Percentiles rank a stretch among this genome's conserved stretches.
Conservation (phyloP, 2,329 filamentous ascomycete species). For the Cyanodermella asteris region DNA sequence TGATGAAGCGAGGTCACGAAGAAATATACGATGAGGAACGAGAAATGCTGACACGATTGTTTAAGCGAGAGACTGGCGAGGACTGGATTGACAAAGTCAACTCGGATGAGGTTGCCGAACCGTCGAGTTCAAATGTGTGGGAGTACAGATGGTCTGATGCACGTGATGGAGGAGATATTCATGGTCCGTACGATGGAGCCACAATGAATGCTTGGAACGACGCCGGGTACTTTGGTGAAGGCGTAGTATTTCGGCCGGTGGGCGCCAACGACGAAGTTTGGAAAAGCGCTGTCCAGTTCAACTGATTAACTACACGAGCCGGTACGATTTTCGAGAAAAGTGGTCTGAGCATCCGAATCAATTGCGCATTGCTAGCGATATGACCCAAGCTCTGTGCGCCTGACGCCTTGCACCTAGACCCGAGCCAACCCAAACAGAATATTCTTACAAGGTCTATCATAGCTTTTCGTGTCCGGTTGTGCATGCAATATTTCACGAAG, state of each 20-base stretch:
- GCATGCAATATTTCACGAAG: conserved; percentile 33
- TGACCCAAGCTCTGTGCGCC: too few relatives aligned
- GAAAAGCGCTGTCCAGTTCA: conserved; percentile 29
- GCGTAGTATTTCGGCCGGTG: conserved; percentile 51
- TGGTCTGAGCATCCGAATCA: too few relatives aligned
- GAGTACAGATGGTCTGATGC: conserved; percentile 87
- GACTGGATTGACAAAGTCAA: conserved; percentile 41
- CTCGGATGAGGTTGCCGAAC: conserved; percentile 9
- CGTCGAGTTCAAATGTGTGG: conserved; percentile 36
- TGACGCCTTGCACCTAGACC: too few relatives aligned
- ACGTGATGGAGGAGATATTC: conserved; percentile 51
- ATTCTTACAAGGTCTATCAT: too few relatives aligned
- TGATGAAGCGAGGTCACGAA: conserved; percentile 60
- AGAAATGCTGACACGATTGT: conserved; percentile 65
- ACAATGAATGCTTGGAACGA: conserved; percentile 85
- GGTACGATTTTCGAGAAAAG: too few relatives aligned
- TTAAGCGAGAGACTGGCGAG: conserved; percentile 65
- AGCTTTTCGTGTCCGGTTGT: too few relatives aligned
- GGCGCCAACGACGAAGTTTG: conserved; percentile 25
- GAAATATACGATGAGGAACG: conserved; percentile 86
- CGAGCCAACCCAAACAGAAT: too few relatives aligned
- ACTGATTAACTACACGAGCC: too few relatives aligned
- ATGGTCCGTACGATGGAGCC: conserved; percentile 67
- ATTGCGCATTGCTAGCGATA: too few relatives aligned
- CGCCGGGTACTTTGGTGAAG: conserved; percentile 80